phyloP scores from a whole-genome alignment of 805 yeast species.

The Priceomyces melissophilus region DNA sequence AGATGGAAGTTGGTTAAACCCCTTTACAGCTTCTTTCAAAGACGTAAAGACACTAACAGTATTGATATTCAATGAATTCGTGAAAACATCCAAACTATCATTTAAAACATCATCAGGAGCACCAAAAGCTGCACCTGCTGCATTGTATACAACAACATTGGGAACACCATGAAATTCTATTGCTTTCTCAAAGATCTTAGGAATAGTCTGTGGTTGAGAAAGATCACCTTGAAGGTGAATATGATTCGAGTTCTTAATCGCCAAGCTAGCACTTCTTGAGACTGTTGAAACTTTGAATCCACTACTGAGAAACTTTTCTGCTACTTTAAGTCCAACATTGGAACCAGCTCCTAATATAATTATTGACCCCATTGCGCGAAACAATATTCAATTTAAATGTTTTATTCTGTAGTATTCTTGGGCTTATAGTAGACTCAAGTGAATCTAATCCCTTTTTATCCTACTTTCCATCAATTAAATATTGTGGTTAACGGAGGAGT shows the following conservation, averaged over 20 bases:
- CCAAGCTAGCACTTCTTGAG: neutral
- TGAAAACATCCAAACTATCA: neutral
- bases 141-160: slow-evolving; percentile 3
- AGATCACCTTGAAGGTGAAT: slow-evolving; percentile 1
- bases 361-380: too few species aligned
- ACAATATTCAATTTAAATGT: too few species aligned
- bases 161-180: slow-evolving; percentile 1
- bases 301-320: neutral
- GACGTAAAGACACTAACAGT: slow-evolving; percentile 1
- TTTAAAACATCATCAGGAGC: neutral
- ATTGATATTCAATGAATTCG: neutral
- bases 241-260: neutral
- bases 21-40: slow-evolving; percentile 2
- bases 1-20: slow-evolving; percentile 1
- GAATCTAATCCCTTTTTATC: too few species aligned
- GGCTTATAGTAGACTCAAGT: too few species aligned
- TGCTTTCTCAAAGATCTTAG: neutral
- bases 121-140: neutral
- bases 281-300: slow-evolving; percentile 4
- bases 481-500: too few species aligned
- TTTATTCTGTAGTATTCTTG: too few species aligned
- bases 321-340: neutral
- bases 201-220: neutral
- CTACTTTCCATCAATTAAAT: too few species aligned
- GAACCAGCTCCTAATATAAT: too few species aligned